Conservation (phyloP, 2,329 filamentous ascomycete species). For the Bipolaris gigantea region DNA sequence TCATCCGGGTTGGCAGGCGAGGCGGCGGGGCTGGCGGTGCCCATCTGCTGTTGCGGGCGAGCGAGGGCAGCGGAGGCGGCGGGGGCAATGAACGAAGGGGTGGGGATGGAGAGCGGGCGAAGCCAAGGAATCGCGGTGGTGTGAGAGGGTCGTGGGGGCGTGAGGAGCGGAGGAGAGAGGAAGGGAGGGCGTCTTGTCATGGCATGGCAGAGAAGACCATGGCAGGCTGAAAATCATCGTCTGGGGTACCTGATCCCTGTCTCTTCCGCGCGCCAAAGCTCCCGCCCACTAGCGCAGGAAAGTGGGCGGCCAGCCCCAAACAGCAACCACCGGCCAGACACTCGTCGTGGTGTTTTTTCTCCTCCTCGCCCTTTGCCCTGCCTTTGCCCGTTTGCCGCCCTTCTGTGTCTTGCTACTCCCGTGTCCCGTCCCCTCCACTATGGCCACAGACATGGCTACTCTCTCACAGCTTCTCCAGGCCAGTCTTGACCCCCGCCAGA, state of each 20-base stretch:
- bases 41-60: constrained; percentile 16
- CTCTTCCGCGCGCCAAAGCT: constrained; percentile 9
- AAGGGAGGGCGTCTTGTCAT: constrained; percentile 10
- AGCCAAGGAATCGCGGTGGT: neutral
- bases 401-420: neutral
- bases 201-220: constrained; percentile 2
- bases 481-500: constrained; percentile 83
- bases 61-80: neutral
- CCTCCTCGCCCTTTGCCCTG: neutral
- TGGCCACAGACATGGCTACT: constrained; percentile 63
- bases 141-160: neutral
- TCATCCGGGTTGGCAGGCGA: constrained; percentile 17
- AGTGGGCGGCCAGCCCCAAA: constrained; percentile 10
- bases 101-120: neutral
- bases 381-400: neutral
- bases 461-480: constrained; percentile 85
- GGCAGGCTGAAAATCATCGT: constrained; percentile 13
- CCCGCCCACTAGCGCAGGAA: constrained; percentile 6
- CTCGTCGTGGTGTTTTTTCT: constrained; percentile 4
- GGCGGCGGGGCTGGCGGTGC: constrained; percentile 21
- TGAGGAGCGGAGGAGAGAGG: neutral
- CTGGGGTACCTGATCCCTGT: constrained; percentile 17
- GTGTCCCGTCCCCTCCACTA: constrained; percentile 37
- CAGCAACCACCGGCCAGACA: constrained; percentile 25
- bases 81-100: neutral